A percentile compares a stretch with the other conserved stretches of the same genome.
These are phyloP conservation scores for Bruguiera gymnorhiza DNA, from an alignment of 345 rosid species.

Conservation along the genomic window DNA sequence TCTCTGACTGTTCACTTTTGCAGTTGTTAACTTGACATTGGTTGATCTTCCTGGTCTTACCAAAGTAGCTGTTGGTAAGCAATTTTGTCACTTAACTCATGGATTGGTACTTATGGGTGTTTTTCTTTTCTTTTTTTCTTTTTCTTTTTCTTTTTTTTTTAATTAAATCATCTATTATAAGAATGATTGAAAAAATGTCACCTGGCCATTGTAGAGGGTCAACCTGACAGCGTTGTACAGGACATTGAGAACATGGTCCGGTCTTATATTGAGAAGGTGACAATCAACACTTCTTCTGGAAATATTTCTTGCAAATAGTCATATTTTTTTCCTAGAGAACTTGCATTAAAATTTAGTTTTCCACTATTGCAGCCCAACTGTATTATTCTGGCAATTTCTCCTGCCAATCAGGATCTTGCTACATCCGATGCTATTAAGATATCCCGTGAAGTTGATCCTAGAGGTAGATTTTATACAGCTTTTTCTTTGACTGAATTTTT, in stretches of 20 bases:
- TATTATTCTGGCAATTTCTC: slow-evolving; percentile 92
- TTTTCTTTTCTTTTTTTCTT: no score
- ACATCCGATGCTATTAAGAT: slow-evolving; percentile 97
- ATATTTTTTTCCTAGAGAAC: no score
- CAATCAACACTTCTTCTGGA: not conserved
- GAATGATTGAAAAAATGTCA: slow-evolving; percentile 10
- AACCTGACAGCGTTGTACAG: slow-evolving; percentile 79
- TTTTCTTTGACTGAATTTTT: not conserved
- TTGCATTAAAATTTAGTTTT: slow-evolving; percentile 1
- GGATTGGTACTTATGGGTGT: not conserved
- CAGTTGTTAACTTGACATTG: slow-evolving; percentile 95
- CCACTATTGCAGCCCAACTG: slow-evolving; percentile 75
- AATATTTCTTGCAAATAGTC: not conserved
- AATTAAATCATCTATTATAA: not conserved
- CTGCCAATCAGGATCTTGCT: slow-evolving; percentile 99
- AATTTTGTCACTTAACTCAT: slow-evolving; percentile 2
- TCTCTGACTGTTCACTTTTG: slow-evolving; percentile 14
- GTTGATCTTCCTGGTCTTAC: slow-evolving; percentile 97
- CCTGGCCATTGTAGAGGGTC: slow-evolving; percentile 64
- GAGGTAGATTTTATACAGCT: slow-evolving; percentile 42
- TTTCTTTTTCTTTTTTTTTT: not conserved
- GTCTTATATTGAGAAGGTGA: slow-evolving; percentile 86
- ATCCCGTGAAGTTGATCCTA: slow-evolving; percentile 96
- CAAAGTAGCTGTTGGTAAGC: slow-evolving; percentile 93
- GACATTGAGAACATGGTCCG: slow-evolving; percentile 92